Evolutionary conservation across 1,139 yeast species (phyloP).

Genomic region (Yamadazyma triangularis): DNA sequence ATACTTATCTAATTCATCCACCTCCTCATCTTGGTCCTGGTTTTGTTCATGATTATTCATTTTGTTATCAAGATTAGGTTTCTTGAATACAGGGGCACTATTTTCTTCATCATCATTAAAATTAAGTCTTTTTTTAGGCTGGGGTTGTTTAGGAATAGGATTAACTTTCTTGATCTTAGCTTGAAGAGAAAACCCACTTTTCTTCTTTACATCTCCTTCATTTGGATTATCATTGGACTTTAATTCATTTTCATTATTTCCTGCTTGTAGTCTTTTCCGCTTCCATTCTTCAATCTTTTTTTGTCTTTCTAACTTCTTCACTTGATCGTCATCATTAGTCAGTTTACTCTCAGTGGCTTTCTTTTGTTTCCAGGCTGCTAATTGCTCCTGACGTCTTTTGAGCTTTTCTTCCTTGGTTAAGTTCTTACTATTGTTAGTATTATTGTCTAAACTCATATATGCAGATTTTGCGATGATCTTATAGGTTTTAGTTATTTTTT

Average conservation of each 20-base stretch:
- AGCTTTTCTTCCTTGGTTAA: conserved; percentile 27
- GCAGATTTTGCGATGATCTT: too few species aligned
- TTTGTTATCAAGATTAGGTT: conserved; percentile 14
- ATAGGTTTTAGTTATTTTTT: too few species aligned
- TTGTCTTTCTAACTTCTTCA: conserved; percentile 18
- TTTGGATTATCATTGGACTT: not conserved
- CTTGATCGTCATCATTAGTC: conserved; percentile 10
- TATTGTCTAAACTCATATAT: not conserved
- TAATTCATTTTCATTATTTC: not conserved
- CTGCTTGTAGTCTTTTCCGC: conserved; percentile 15
- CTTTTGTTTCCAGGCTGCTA: conserved; percentile 39
- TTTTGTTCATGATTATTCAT: conserved; percentile 3
- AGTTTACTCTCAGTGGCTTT: conserved; percentile 17
- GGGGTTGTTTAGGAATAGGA: not conserved
- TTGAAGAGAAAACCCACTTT: not conserved
- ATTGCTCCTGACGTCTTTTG: conserved; percentile 31
- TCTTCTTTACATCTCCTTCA: too few species aligned
- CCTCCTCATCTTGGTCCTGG: too few species aligned
- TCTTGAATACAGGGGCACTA: conserved; percentile 20
- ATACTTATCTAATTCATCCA: conserved; percentile 19
- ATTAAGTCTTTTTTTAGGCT: conserved; percentile 5
- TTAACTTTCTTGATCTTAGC: not conserved
- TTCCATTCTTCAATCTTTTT: conserved; percentile 41
- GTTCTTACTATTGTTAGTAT: not conserved
- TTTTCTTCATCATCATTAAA: conserved; percentile 16